Evolutionary conservation across 768 basidiomycete genomes (phyloP), one percentile per base, ranked within the genome.

Genomic region (Lactarius vividus): DNA sequence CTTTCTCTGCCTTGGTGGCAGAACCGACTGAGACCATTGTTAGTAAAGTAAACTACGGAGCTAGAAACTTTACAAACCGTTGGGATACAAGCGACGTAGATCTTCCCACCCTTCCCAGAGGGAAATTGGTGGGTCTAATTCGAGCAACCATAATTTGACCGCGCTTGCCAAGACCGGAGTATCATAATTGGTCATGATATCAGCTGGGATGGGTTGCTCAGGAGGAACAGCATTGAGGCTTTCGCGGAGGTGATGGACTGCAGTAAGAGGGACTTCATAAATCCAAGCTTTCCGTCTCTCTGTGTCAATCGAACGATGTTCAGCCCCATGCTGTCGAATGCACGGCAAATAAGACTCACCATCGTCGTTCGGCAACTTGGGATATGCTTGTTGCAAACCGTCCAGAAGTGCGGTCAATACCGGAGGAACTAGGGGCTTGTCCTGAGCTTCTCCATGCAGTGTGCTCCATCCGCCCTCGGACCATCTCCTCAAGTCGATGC

Each of bases 31-130:
- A 44, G 59, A 61, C 64, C 57, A 16, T 33, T 28, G 37, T 58
- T 44, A 67, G 37, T 49, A 61, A 29, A n/a, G 35, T 26, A 16
- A 60, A 10, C 20, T 28, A 31, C 37, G 8, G n/a, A 49, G 28
- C 13, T 37, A 54, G 49, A 39, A 31, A 44, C 2, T 29, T 7
- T 28, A 71, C 80, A 35, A 57, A 82, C 82, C 84, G 40, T 79
- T 82, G 6, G 93, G 94, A 72, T 97, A 98, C n/a, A 97, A 69
- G 68, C 86, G 88, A 62, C 92, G 84, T 67, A 96, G 81, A 35
- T 97, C 95, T 52, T 96, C 94, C 91, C 95, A 98, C 54, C 89
- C 86, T 72, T 96, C 93, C 81, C 88, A 96, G 56, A 91, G 78
- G 20, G 86, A 83, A 13, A 97, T 75, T 31, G 96, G 94, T 9